These are phyloP conservation scores for Flaveria linearis DNA, from an alignment of 129 eudicot genomes.

Conservation along the genomic window DNA sequence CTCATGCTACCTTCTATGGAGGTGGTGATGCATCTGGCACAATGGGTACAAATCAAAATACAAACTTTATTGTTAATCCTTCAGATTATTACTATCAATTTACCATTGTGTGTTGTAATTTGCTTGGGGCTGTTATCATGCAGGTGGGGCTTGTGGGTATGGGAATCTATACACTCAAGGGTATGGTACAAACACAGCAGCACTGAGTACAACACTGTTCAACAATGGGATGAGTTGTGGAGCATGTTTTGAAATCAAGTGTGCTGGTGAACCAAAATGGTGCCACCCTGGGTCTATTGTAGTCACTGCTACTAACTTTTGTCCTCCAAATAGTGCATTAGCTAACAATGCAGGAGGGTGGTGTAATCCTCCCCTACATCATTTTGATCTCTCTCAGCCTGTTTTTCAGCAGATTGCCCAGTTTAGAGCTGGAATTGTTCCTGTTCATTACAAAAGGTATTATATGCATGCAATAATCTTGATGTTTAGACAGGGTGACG, in stretches of 20 bases:
- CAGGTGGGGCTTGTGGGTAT: slow-evolving; percentile 95
- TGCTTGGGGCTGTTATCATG: background rate
- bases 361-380: slow-evolving; percentile 77
- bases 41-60: slow-evolving; percentile 37
- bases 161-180: slow-evolving; percentile 80
- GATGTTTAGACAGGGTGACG: background rate
- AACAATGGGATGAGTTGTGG: slow-evolving; percentile 79
- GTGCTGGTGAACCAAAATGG: slow-evolving; percentile 55
- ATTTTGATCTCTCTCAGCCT: slow-evolving; percentile 87
- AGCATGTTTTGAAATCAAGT: slow-evolving; percentile 71
- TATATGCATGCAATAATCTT: slow-evolving; percentile 20
- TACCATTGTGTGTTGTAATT: background rate
- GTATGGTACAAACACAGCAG: slow-evolving; percentile 87
- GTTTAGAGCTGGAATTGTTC: slow-evolving; percentile 75
- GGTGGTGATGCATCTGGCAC: slow-evolving; percentile 29
- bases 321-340: slow-evolving; percentile 73
- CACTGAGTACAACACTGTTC: slow-evolving; percentile 74
- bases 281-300: slow-evolving; percentile 57
- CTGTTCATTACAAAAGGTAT: slow-evolving; percentile 70
- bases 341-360: slow-evolving; percentile 74
- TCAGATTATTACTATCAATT: background rate
- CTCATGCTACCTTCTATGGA: slow-evolving; percentile 29
- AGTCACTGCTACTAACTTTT: slow-evolving; percentile 78
- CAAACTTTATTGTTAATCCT: background rate
- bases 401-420: slow-evolving; percentile 71